Base-by-base conservation (phyloP, 2,329 filamentous ascomycete species). In the Arthrobotrys conoides region DNA sequence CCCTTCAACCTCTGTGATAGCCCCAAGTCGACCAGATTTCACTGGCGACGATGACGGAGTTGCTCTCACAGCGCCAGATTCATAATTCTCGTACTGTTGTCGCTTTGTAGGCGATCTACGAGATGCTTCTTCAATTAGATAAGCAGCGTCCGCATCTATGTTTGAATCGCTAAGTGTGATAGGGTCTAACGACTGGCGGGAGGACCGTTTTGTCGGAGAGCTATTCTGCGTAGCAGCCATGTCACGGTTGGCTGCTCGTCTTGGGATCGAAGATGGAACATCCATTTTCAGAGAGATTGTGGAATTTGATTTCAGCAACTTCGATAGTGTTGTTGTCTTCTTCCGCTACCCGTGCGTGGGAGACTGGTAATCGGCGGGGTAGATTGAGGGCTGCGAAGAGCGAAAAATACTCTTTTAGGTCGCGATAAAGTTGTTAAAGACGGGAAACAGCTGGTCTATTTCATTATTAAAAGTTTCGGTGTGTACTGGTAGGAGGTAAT, bases 211-310 rank as follows among this genome's bases (percentile, higher is more conserved):
- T n/a, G 72, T 76, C 10, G 72, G 72, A 49, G 72, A 76, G 10
- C 48, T 49, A 41, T 41, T 70, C 1, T 65, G 59, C 3, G 72
- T 59, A 6, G 55, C 71, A 6, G 18, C 38, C 18, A 22, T 24
- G 24, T 76, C 72, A 36, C 72, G 72, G 20, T 76, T 76, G 18
- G 63, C 48, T 30, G 72, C 30, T 24, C 72, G 55, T 27, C 72
- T 70, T 1, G 72, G 72, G 49, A 76, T 76, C 36, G 72, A 76
- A 22, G 72, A 76, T 49, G 72, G 72, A 12, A 76, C 30, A 33
- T 76, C 72, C 72, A 76, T 76, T 5, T 12, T 65, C 8, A 46
- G 16, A 18, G 27, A 44, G 20, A n/a, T 44, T 9, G 5, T 27
- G 14, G 14, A n/a, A 20, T 8, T 44, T 44, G 61, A 9, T 33